Evolutionary conservation across 805 yeast species (phyloP).

Genomic region (Starmerella davenportii): DNA sequence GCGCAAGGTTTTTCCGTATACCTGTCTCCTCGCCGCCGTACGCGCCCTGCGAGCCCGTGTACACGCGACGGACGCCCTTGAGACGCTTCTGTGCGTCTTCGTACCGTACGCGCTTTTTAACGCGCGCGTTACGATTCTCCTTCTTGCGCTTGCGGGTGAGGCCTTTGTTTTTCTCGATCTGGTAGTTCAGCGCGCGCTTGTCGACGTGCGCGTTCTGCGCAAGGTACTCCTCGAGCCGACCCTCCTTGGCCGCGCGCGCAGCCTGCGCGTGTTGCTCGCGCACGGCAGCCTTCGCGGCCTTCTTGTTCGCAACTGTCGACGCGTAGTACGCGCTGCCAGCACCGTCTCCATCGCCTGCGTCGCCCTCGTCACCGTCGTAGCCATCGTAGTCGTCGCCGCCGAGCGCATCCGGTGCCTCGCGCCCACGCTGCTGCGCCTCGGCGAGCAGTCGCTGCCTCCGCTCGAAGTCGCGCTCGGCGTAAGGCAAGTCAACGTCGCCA

Average conservation of each 20-base stretch:
- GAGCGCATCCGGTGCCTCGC: slow-evolving; percentile 38
- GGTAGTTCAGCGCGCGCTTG: slow-evolving; percentile 87
- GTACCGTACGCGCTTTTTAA: slow-evolving; percentile 94
- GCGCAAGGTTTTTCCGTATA: slow-evolving; percentile 84
- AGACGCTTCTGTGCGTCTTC: slow-evolving; percentile 89
- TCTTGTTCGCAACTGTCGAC: slow-evolving; percentile 32
- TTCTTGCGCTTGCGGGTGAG: slow-evolving; percentile 83
- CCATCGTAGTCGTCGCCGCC: slow-evolving; percentile 17
- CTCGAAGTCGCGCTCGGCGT: slow-evolving; percentile 75
- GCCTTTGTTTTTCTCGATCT: slow-evolving; percentile 91
- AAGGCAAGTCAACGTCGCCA: slow-evolving; percentile 86
- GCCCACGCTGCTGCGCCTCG: slow-evolving; percentile 76
- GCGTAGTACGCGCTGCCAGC: slow-evolving; percentile 5
- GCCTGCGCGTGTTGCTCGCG: slow-evolving; percentile 51
- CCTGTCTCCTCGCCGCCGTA: slow-evolving; percentile 93
- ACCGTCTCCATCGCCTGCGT: neutral
- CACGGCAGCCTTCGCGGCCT: slow-evolving; percentile 31
- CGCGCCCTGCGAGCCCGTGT: slow-evolving; percentile 52
- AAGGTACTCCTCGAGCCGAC: slow-evolving; percentile 54
- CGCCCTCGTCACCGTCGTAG: slow-evolving; percentile 11
- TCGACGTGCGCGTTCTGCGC: slow-evolving; percentile 60
- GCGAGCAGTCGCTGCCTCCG: slow-evolving; percentile 73
- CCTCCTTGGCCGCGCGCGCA: slow-evolving; percentile 63
- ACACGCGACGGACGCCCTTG: slow-evolving; percentile 78
- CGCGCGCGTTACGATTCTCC: slow-evolving; percentile 88